Conservation (phyloP, 148 eudicot genomes). For the Linanthus parryae region DNA sequence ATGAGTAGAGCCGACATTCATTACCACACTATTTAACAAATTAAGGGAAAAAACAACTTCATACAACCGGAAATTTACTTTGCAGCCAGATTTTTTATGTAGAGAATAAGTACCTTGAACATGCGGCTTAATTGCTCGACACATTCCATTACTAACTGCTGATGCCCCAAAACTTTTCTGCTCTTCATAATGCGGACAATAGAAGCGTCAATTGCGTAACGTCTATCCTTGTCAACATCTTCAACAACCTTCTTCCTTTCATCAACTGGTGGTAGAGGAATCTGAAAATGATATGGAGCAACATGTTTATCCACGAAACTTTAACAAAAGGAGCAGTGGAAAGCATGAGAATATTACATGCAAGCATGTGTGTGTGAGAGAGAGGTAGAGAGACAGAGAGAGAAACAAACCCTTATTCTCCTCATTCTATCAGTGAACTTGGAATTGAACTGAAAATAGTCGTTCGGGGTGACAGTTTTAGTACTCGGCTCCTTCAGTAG, state of each 20-base stretch:
- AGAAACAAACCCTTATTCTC: constrained; percentile 32
- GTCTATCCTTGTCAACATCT: constrained; percentile 48
- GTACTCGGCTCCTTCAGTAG: constrained; percentile 28
- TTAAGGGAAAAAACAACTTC: too few relatives aligned
- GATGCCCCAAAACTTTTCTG: constrained; percentile 33
- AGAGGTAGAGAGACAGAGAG: too few relatives aligned
- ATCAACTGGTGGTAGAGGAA: constrained; percentile 41
- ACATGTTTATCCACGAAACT: neutral
- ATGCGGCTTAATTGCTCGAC: constrained; percentile 34
- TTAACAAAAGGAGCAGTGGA: neutral
- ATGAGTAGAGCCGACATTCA: too few relatives aligned
- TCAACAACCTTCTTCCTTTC: constrained; percentile 39
- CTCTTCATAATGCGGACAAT: constrained; percentile 44
- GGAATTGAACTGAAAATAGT: constrained; percentile 32
- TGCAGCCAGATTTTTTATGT: too few relatives aligned
- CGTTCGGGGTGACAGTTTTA: constrained; percentile 21
- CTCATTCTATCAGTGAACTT: constrained; percentile 37
- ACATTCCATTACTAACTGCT: constrained; percentile 37
- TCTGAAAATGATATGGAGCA: too few relatives aligned
- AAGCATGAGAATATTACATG: neutral
- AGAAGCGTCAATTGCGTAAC: constrained; percentile 42
- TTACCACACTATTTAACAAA: too few relatives aligned
- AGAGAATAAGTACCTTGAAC: constrained; percentile 57
- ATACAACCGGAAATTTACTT: too few relatives aligned
- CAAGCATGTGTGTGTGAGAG: too few relatives aligned